These are phyloP conservation scores for Lasiosphaeria ovina DNA, from an alignment of 495 filamentous ascomycete genomes.

Conservation along the genomic window DNA sequence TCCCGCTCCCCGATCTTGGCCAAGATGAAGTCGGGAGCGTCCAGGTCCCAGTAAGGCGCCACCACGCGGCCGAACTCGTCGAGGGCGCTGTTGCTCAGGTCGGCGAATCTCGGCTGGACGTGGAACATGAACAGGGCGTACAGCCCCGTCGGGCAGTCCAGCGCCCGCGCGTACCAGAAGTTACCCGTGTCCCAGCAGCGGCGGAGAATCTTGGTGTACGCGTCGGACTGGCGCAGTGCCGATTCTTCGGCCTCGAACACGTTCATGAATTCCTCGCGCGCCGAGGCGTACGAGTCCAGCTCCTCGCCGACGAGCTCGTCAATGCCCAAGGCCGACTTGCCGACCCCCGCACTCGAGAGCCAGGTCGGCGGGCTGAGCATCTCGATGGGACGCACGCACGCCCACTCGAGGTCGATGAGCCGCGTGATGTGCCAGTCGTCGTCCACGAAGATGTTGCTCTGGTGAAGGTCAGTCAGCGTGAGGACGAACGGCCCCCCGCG, in stretches of 20 bases:
- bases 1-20: neutral
- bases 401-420: slow-evolving; percentile 18
- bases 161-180: slow-evolving; percentile 4
- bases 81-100: neutral
- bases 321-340: neutral
- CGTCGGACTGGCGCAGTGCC: neutral
- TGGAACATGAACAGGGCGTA: neutral
- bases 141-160: neutral
- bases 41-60: neutral
- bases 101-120: slow-evolving; percentile 1
- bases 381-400: slow-evolving; percentile 24
- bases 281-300: slow-evolving; percentile 12
- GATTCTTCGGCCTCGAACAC: slow-evolving; percentile 4
- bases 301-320: slow-evolving; percentile 13
- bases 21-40: neutral
- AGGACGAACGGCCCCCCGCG: slow-evolving; percentile 13
- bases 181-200: neutral
- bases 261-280: neutral
- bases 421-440: slow-evolving; percentile 16
- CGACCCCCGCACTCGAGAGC: slow-evolving; percentile 25
- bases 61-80: neutral
- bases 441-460: slow-evolving; percentile 32
- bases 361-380: slow-evolving; percentile 23
- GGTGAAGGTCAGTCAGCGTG: slow-evolving; percentile 12
- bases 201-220: neutral